Conservation (phyloP, 139 green algal species). For the Chlorella sorokiniana region DNA sequence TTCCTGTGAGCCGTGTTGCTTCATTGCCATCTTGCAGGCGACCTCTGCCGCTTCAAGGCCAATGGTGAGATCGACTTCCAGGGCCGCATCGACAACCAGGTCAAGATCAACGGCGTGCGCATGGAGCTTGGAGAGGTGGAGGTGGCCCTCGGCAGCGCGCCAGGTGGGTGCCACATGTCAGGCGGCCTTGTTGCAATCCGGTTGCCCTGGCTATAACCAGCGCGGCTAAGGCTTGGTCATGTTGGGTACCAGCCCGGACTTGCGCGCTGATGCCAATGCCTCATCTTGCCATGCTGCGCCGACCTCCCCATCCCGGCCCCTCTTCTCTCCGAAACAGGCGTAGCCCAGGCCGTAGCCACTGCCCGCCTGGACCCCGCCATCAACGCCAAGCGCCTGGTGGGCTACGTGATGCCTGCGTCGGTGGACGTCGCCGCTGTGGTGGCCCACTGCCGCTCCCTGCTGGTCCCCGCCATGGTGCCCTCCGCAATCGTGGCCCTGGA, state of each 20-base stretch:
- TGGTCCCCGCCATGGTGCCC: conserved; percentile 19
- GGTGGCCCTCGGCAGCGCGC: conserved; percentile 18
- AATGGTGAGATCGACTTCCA: conserved; percentile 51
- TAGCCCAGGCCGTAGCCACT: not conserved
- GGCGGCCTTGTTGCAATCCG: not conserved
- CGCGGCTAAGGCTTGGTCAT: no score
- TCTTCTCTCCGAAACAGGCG: not conserved
- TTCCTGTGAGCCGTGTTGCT: not conserved
- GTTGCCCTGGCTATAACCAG: no score
- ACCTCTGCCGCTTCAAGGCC: conserved; percentile 47
- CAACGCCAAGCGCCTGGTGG: conserved; percentile 7
- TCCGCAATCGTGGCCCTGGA: conserved; percentile 1
- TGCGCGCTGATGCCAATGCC: no score
- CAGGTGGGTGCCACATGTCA: not conserved
- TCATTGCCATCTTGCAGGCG: conserved; percentile 41
- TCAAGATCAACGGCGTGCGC: conserved; percentile 64
- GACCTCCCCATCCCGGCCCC: not conserved
- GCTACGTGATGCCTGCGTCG: not conserved
- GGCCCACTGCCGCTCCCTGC: conserved; percentile 4
- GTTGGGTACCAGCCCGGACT: no score
- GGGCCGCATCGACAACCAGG: conserved; percentile 52
- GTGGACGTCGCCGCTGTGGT: not conserved
- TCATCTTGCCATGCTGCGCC: no score
- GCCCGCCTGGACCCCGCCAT: not conserved
- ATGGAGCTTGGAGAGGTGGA: conserved; percentile 71